A percentile compares a stretch with the other conserved stretches of the same genome.
These are phyloP conservation scores for Quercus agrifolia DNA, from an alignment of 306 rosid species.

Conservation along the genomic window DNA sequence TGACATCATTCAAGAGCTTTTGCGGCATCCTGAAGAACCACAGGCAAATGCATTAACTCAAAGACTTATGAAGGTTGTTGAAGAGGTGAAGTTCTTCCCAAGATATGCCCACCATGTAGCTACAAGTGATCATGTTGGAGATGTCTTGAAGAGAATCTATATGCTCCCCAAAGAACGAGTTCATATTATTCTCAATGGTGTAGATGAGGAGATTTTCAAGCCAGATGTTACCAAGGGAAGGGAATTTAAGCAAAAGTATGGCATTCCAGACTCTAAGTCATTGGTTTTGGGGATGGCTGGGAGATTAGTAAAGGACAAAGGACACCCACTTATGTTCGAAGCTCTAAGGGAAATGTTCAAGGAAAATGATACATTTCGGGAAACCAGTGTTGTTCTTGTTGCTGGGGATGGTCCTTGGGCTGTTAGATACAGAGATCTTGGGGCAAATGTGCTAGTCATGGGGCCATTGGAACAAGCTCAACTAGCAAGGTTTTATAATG, in stretches of 20 bases:
- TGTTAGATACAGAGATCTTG: slow-evolving; percentile 52
- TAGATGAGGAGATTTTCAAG: slow-evolving; percentile 54
- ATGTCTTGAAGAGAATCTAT: slow-evolving; percentile 59
- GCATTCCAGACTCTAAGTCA: slow-evolving; percentile 35
- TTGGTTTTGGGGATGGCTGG: slow-evolving; percentile 69
- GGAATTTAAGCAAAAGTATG: slow-evolving; percentile 37
- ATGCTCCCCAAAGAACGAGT: slow-evolving; percentile 67
- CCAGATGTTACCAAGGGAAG: slow-evolving; percentile 44
- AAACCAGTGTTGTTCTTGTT: slow-evolving; percentile 44
- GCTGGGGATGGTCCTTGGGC: slow-evolving; percentile 89
- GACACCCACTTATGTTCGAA: slow-evolving; percentile 67
- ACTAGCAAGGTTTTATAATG: slow-evolving; percentile 53
- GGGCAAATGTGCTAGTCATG: slow-evolving; percentile 45
- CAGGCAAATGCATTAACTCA: slow-evolving; percentile 40
- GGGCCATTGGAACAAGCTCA: slow-evolving; percentile 64
- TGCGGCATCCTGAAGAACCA: slow-evolving; percentile 37
- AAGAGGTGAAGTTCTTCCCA: slow-evolving; percentile 55
- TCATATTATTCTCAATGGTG: slow-evolving; percentile 74
- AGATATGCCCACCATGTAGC: slow-evolving; percentile 68
- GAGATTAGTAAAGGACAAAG: slow-evolving; percentile 73
- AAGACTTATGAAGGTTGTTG: slow-evolving; percentile 51
- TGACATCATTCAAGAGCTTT: slow-evolving; percentile 40
- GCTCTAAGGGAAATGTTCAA: slow-evolving; percentile 44
- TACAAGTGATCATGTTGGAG: slow-evolving; percentile 74
- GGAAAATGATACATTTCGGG: slow-evolving; percentile 44